Base-by-base conservation (phyloP, 306 rosid genomes). In the Bauhinia variegata region DNA sequence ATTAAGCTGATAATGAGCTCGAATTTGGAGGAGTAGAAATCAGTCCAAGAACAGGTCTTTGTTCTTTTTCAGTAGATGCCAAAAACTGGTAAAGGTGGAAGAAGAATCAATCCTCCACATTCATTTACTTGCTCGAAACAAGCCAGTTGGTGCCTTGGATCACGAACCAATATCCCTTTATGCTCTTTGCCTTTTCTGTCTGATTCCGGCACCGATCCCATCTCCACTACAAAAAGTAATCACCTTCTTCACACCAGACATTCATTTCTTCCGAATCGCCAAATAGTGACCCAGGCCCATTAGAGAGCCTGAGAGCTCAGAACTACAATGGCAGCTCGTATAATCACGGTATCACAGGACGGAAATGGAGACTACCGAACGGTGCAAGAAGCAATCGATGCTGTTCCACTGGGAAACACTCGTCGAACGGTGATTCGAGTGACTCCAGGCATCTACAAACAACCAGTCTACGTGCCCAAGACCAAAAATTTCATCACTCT, bases 361-460 rank as follows among this genome's bases (percentile, higher is more conserved):
- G 98, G 98, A 75, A 73, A 47, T 17, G 96, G 84, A 9, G 80
- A 87, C 65, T 87, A 73, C 76, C 66, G 73, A 37, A 89, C 93
- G 49, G 87, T 92, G 50, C 98, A 92, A 73, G 96, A 86, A 32
- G 98, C 98, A 15, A 73, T 92, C 4, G 91, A 92, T 70, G 85
- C 88, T 3, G 83, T 92, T 32, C 98, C 98, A 5, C 82, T 92
- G 5, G 67, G 85, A 51, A 92, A 92, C 80, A 84, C 79, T 7
- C 50, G 84, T 73, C 89, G 96, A 44, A 86, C 84, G 4, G 69
- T 92, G 47, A 89, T 92, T 57, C 85, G 84, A n/a, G 79, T 92
- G 17, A 49, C 87, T 11, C 87, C 96, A 8, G 98, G 98, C 8
- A 73, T 76, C 65, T 92, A 92, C 79, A 72, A 52, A 49, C 96